phyloP scores from a whole-genome alignment of 352 stramenopile genomes.

The Globisporangium orthogonon region DNA sequence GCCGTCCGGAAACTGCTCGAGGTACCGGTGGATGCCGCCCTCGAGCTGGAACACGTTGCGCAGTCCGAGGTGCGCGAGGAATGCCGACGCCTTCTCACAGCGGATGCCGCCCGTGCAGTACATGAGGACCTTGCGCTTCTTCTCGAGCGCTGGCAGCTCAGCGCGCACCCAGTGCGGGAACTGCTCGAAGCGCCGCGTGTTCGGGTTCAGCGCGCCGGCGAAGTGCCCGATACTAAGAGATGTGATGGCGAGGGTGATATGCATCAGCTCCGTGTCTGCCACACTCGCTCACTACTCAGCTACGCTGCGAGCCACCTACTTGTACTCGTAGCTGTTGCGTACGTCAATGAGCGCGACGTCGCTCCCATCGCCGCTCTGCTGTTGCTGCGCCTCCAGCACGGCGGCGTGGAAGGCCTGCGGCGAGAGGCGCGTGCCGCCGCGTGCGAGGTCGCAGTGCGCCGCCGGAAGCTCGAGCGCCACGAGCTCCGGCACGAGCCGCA shows the following conservation, averaged over 20 bases:
- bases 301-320: conserved; percentile 19
- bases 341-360: conserved; percentile 62
- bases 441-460: conserved; percentile 34
- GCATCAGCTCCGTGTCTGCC: neutral
- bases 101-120: conserved; percentile 84
- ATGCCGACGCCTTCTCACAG: conserved; percentile 80
- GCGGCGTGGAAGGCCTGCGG: conserved; percentile 54
- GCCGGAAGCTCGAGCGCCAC: conserved; percentile 68
- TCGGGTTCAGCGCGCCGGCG: conserved; percentile 61
- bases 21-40: conserved; percentile 80
- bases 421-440: conserved; percentile 46
- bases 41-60: conserved; percentile 71
- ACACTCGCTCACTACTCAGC: neutral
- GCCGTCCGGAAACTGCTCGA: conserved; percentile 70
- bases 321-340: conserved; percentile 79
- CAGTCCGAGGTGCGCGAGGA: conserved; percentile 63
- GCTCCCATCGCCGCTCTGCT: conserved; percentile 5
- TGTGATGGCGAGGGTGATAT: neutral
- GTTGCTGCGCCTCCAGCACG: conserved; percentile 15
- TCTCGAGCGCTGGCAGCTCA: conserved; percentile 44
- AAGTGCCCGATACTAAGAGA: conserved; percentile 63
- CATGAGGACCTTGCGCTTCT: conserved; percentile 80
- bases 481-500: conserved; percentile 66
- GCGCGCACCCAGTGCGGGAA: conserved; percentile 65
- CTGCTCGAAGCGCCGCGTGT: conserved; percentile 73